Conservation (phyloP, 371 early-diverging fungal species). For the Mortierella sp. region DNA sequence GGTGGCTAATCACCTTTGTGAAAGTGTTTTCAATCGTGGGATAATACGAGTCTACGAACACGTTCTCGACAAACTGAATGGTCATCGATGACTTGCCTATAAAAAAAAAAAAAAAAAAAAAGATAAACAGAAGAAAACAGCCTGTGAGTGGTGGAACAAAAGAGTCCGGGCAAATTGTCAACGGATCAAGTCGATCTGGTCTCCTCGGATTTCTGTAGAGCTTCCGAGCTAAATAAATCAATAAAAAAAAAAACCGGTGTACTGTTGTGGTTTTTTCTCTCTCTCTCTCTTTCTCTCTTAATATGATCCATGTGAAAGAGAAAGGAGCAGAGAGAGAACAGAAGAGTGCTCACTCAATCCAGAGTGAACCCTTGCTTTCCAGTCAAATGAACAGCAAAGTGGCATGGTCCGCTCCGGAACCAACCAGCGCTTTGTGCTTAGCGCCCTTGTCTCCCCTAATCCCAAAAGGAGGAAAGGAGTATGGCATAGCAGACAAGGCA, state of each 20-base stretch:
- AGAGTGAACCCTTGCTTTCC: too few relatives aligned
- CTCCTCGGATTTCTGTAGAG: not conserved
- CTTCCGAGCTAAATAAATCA: not conserved
- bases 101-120: not conserved
- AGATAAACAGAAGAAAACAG: not conserved
- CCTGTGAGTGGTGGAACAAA: not conserved
- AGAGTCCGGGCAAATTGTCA: not conserved
- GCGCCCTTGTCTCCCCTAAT: too few relatives aligned
- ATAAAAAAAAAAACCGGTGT: not conserved
- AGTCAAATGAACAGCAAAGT: too few relatives aligned
- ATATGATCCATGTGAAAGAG: not conserved
- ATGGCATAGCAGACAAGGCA: too few relatives aligned
- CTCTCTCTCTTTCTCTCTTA: too few relatives aligned
- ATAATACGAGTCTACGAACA: conserved; percentile 92
- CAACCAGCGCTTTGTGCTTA: too few relatives aligned
- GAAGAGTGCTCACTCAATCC: not conserved
- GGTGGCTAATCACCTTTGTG: conserved; percentile 84
- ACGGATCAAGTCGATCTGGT: not conserved
- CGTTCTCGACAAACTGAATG: conserved; percentile 93
- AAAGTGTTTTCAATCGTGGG: conserved; percentile 96
- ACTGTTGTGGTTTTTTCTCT: too few relatives aligned
- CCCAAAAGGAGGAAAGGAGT: too few relatives aligned
- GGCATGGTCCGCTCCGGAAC: too few relatives aligned
- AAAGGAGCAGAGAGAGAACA: not conserved
- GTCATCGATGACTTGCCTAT: conserved; percentile 91